phyloP scores from a whole-genome alignment of 1,284 basidiomycete species.

The Moesziomyces globuligerus region DNA sequence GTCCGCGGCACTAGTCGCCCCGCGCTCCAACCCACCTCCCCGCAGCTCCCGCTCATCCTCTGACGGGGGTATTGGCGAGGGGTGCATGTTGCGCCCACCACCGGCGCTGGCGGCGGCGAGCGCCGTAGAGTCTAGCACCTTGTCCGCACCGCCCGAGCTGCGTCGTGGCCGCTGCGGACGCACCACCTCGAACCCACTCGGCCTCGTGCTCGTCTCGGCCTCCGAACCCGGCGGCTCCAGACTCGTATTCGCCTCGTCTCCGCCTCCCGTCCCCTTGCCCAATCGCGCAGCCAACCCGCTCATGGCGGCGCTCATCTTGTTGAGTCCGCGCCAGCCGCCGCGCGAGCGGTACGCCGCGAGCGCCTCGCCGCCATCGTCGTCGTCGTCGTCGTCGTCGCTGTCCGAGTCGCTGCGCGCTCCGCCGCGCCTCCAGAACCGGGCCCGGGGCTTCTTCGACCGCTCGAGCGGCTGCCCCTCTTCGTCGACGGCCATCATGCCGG shows the following conservation, averaged over 20 bases:
- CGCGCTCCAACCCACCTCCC: not conserved
- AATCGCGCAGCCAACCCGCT: constrained; percentile 25
- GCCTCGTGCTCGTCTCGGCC: constrained; percentile 26
- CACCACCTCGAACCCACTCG: constrained; percentile 53
- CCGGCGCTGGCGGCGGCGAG: constrained; percentile 31
- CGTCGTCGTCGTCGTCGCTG: constrained; percentile 34
- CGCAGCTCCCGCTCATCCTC: not conserved
- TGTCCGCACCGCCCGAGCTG: constrained; percentile 25
- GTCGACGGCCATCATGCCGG: constrained; percentile 48
- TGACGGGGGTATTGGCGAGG: constrained; percentile 8
- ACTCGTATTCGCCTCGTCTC: constrained; percentile 29
- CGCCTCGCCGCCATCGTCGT: constrained; percentile 14
- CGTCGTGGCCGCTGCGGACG: constrained; percentile 34
- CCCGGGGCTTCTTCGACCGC: constrained; percentile 19
- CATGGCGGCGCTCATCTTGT: constrained; percentile 55
- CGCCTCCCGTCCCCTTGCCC: constrained; percentile 12
- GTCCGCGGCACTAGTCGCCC: constrained; percentile 22
- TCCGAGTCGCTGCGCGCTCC: constrained; percentile 26
- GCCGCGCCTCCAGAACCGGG: constrained; percentile 44
- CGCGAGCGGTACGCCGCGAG: constrained; percentile 21
- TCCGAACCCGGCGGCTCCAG: constrained; percentile 43
- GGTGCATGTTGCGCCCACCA: constrained; percentile 9
- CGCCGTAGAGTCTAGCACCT: constrained; percentile 34
- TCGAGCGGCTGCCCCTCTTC: constrained; percentile 39
- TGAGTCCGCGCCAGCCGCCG: constrained; percentile 53